Conservation (phyloP, 805 yeast genomes). For the Metschnikowia shivogae region DNA sequence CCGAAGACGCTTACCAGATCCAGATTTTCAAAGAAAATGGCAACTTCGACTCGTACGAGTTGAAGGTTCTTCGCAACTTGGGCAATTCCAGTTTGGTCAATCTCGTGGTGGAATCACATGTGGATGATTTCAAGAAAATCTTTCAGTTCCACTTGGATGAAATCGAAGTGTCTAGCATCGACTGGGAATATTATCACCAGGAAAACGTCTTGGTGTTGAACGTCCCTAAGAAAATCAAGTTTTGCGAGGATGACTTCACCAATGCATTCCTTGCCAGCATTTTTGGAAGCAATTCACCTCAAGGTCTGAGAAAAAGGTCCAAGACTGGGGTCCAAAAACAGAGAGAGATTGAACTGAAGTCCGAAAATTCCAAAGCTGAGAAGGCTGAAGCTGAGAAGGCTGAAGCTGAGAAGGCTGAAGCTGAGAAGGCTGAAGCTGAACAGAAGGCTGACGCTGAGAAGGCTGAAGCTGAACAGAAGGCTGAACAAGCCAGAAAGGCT, state of each 20-base stretch:
- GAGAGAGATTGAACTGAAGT: slow-evolving; percentile 3
- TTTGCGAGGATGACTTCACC: slow-evolving; percentile 16
- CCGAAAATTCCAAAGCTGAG: slow-evolving; percentile 8
- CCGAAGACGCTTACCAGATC: slow-evolving; percentile 32
- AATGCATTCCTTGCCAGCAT: slow-evolving; percentile 13
- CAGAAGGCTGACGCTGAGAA: slow-evolving; percentile 5
- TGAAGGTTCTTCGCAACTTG: slow-evolving; percentile 16
- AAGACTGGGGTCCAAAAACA: slow-evolving; percentile 4
- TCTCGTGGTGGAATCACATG: slow-evolving; percentile 18
- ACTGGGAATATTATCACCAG: slow-evolving; percentile 30
- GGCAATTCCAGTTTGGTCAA: slow-evolving; percentile 12
- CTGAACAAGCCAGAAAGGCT: slow-evolving; percentile 1
- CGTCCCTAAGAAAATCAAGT: slow-evolving; percentile 28
- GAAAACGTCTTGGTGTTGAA: slow-evolving; percentile 33
- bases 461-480: slow-evolving; percentile 5
- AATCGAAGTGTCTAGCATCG: slow-evolving; percentile 29
- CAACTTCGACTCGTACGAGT: slow-evolving; percentile 32
- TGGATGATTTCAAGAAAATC: slow-evolving; percentile 29
- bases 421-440: slow-evolving; percentile 4
- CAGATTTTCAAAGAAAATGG: slow-evolving; percentile 35
- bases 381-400: slow-evolving; percentile 5
- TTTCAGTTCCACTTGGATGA: slow-evolving; percentile 29
- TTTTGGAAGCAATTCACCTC: slow-evolving; percentile 6
- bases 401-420: slow-evolving; percentile 5
- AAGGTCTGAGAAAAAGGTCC: background rate